Percentiles rank a stretch among this genome's conserved stretches.
phyloP scores from a whole-genome alignment of 176 grass and related monocot species.

The Puya raimondii region DNA sequence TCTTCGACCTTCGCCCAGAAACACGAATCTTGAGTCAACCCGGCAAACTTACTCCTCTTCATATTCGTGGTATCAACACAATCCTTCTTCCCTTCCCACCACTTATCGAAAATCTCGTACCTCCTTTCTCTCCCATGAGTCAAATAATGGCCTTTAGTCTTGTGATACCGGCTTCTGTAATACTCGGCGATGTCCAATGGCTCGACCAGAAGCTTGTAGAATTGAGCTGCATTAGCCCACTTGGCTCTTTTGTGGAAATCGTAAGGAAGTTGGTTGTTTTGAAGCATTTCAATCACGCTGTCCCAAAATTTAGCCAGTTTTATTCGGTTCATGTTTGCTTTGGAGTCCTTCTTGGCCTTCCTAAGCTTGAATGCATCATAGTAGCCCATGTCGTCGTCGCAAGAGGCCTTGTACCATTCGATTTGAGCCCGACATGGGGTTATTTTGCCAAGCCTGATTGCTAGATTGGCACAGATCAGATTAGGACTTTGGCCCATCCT shows the following conservation, averaged over 20 bases:
- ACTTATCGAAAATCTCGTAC: conserved; percentile 84
- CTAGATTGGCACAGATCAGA: conserved; percentile 52
- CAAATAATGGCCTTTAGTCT: conserved; percentile 55
- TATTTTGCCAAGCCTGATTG: conserved; percentile 56
- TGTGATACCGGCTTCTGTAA: conserved; percentile 48
- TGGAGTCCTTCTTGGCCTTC: conserved; percentile 36
- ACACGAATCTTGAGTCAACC: conserved; percentile 85
- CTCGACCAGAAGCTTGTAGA: conserved; percentile 92
- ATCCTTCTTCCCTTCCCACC: conserved; percentile 51
- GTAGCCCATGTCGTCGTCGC: conserved; percentile 64
- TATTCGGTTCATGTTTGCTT: conserved; percentile 51
- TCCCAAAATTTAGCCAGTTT: conserved; percentile 86
- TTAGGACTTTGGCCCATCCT: conserved; percentile 37
- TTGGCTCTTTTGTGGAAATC: conserved; percentile 77
- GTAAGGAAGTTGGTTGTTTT: conserved; percentile 58
- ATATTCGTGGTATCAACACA: not conserved
- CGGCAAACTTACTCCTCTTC: conserved; percentile 76
- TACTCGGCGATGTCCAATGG: conserved; percentile 87
- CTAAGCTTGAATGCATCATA: conserved; percentile 83
- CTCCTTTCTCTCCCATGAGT: conserved; percentile 59
- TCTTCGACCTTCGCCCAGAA: conserved; percentile 95
- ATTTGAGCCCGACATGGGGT: conserved; percentile 72
- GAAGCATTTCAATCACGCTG: conserved; percentile 66
- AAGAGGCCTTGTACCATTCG: conserved; percentile 87
- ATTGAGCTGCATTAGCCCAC: conserved; percentile 87